Evolutionary conservation across 768 basidiomycete genomes (phyloP), one percentile per base, ranked within the genome.

Genomic region (Daedaleopsis nitida): DNA sequence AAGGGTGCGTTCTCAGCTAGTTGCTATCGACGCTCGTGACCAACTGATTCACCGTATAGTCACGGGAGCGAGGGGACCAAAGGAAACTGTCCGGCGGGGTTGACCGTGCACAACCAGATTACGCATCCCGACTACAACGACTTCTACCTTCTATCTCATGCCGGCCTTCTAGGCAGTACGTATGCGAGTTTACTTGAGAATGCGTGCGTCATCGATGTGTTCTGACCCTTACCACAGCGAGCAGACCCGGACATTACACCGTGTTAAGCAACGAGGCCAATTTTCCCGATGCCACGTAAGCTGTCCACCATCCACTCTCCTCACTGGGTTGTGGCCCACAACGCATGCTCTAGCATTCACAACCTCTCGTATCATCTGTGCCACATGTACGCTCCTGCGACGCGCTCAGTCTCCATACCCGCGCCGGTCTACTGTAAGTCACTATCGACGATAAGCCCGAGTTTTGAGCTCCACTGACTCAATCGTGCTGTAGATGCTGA

Each of bases 351-450:
- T 37, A 17, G 35, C 8, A 54, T 54, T 42, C 80, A 86, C 53
- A 70, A 74, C 19, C 66, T 86, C 14, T 75, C 83, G 12, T 86
- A 78, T 59, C 69, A 72, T 2, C 70, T 86, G 1, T 87, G 85
- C 54, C 80, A 86, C 52, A 68, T 77, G 0, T 86, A 84, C 51
- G 82, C 81, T 1, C 75, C 82, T 9, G 78, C 83, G 3, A 86
- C 84, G 1, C 76, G 83, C 4, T 79, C 82, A 0, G 84, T 86
- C 0, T 84, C 83, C 0, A 83, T 85, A 9, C 85, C 85, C 0
- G 83, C 85, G 0, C 85, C 86, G 0, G 83, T 87, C 0, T 86
- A 86, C 58, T 86, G 83, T 85, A 64, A 70, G 83, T 74, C 6
- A 34, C 39, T 47, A 13, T 11, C 10, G 27, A 32, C 7, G 27